phyloP scores from a whole-genome alignment of 495 filamentous ascomycete genomes.

The Paragyromitra xinjiangensis region DNA sequence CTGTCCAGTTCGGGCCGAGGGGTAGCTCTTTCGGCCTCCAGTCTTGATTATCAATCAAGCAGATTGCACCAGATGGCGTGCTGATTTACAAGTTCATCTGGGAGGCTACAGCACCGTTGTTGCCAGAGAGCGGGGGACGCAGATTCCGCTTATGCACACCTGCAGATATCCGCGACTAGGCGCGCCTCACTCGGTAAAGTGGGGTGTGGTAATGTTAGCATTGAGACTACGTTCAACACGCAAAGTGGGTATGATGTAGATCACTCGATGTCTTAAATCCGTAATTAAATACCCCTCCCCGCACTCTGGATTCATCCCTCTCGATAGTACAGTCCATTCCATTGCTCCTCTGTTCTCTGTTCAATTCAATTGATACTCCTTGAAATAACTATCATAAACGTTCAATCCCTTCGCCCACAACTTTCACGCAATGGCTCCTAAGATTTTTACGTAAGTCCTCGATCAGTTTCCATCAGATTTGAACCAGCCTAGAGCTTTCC shows the following conservation, averaged over 20 bases:
- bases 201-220: slow-evolving; percentile 2
- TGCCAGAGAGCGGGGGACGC: not conserved
- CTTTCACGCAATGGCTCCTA: slow-evolving; percentile 52
- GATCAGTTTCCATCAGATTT: not conserved
- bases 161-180: slow-evolving; percentile 7
- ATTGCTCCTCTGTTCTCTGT: not conserved
- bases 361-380: not conserved
- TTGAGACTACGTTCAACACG: slow-evolving; percentile 11
- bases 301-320: slow-evolving; percentile 21
- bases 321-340: not conserved
- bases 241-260: not conserved
- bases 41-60: not conserved
- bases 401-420: not conserved
- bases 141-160: slow-evolving; percentile 3
- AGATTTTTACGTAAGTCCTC: slow-evolving; percentile 52
- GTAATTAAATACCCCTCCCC: slow-evolving; percentile 25
- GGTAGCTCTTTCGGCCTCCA: too few species aligned
- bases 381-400: slow-evolving; percentile 11
- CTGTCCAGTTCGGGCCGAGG: too few species aligned
- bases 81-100: not conserved
- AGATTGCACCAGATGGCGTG: slow-evolving; percentile 3
- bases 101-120: not conserved
- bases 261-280: not conserved
- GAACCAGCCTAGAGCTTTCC: not conserved
- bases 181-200: slow-evolving; percentile 14